phyloP scores from a whole-genome alignment of 371 early-diverging fungal genomes.

The Lichtheimia hyalospora region DNA sequence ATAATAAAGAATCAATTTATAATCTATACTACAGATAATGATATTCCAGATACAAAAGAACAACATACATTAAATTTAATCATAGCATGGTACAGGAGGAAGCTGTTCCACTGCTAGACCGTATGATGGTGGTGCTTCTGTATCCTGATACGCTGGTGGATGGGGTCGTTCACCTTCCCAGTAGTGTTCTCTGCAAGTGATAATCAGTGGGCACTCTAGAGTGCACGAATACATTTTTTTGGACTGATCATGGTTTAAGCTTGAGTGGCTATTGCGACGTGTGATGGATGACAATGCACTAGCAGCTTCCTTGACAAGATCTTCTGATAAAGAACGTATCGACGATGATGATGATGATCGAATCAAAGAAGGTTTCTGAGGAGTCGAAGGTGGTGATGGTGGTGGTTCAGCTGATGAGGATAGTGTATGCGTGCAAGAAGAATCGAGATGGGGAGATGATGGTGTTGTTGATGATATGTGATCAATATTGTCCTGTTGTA shows the following conservation, averaged over 20 bases:
- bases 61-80: background rate
- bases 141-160: slow-evolving; percentile 30
- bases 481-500: slow-evolving; percentile 7
- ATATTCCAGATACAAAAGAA: too few species aligned
- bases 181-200: slow-evolving; percentile 38
- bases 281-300: background rate
- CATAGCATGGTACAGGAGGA: slow-evolving; percentile 39
- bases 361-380: background rate
- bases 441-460: background rate
- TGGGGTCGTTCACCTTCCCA: slow-evolving; percentile 24
- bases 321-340: slow-evolving; percentile 1
- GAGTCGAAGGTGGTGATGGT: background rate
- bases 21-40: too few species aligned
- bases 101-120: slow-evolving; percentile 24
- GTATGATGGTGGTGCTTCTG: slow-evolving; percentile 41
- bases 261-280: slow-evolving; percentile 2
- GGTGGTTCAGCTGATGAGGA: background rate
- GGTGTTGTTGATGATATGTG: background rate
- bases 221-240: slow-evolving; percentile 18
- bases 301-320: background rate
- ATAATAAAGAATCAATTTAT: too few species aligned
- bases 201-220: slow-evolving; percentile 38
- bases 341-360: slow-evolving; percentile 9
- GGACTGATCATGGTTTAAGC: background rate
- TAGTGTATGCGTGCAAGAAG: background rate